These are phyloP conservation scores for Jasminum sambac DNA, from an alignment of 257 asterid species.

Conservation along the genomic window DNA sequence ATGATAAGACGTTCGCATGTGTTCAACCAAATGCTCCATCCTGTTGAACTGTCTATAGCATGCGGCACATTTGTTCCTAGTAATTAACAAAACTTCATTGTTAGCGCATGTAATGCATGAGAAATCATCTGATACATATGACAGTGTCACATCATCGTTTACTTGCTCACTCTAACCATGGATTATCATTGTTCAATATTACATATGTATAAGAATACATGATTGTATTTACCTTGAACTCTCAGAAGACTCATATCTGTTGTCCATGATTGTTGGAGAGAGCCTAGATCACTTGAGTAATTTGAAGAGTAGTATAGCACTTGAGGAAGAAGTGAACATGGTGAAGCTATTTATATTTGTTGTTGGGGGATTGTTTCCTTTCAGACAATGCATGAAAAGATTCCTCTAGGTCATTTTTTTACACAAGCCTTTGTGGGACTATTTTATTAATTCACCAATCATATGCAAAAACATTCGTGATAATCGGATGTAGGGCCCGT, in stretches of 20 bases:
- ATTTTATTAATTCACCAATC: slow-evolving; percentile 23
- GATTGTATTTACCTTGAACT: slow-evolving; percentile 39
- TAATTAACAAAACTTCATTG: slow-evolving; percentile 6
- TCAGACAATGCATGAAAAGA: slow-evolving; percentile 29
- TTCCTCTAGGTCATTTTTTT: slow-evolving; percentile 29
- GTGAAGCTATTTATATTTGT: slow-evolving; percentile 56
- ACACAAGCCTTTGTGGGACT: slow-evolving; percentile 8
- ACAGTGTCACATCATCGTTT: too few species aligned
- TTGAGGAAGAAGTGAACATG: slow-evolving; percentile 29
- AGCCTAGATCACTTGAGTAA: slow-evolving; percentile 11
- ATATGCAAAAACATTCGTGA: slow-evolving; percentile 28
- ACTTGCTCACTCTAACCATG: too few species aligned
- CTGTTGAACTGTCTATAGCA: slow-evolving; percentile 89
- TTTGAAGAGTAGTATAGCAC: slow-evolving; percentile 28
- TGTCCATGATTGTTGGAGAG: slow-evolving; percentile 46
- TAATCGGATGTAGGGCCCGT: slow-evolving; percentile 36
- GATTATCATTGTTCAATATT: neutral
- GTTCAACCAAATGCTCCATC: slow-evolving; percentile 89
- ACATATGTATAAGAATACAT: neutral
- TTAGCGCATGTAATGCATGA: too few species aligned
- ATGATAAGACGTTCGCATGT: slow-evolving; percentile 79
- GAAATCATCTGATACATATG: too few species aligned
- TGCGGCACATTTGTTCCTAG: slow-evolving; percentile 91
- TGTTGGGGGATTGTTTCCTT: slow-evolving; percentile 14
- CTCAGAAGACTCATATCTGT: slow-evolving; percentile 55